Conservation (phyloP, 306 rosid species). For the Vigna hirtella region DNA sequence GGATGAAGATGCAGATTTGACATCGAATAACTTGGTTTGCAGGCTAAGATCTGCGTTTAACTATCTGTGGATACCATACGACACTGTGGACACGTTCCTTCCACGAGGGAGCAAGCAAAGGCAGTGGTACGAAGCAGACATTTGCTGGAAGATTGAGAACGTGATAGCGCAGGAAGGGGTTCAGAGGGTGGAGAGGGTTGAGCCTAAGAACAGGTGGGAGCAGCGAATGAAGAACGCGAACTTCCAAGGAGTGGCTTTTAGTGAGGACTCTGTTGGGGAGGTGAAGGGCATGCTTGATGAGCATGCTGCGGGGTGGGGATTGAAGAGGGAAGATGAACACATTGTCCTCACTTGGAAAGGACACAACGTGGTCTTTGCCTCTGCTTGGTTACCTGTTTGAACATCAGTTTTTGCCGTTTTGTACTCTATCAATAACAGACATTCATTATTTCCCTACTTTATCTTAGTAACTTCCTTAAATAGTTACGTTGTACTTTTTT, state of each 20-base stretch:
- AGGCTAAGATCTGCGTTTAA: conserved; percentile 84
- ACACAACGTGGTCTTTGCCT: conserved; percentile 88
- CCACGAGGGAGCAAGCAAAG: conserved; percentile 77
- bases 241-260: conserved; percentile 62
- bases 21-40: conserved; percentile 63
- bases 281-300: conserved; percentile 89
- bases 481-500: conserved; percentile 1
- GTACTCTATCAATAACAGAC: conserved; percentile 22
- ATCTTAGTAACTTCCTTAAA: not conserved
- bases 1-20: conserved; percentile 89
- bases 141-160: conserved; percentile 91
- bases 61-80: conserved; percentile 93
- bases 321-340: conserved; percentile 84
- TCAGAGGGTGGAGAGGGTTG: conserved; percentile 78
- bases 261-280: conserved; percentile 74
- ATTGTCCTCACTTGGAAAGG: conserved; percentile 97
- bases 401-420: conserved; percentile 1
- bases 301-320: conserved; percentile 97
- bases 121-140: conserved; percentile 87
- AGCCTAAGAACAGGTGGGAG: conserved; percentile 69
- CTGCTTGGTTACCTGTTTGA: conserved; percentile 84
- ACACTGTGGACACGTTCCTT: conserved; percentile 80
- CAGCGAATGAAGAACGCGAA: conserved; percentile 70
- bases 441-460: conserved; percentile 6
- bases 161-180: conserved; percentile 83